phyloP scores from a whole-genome alignment of 2,329 filamentous ascomycete genomes.

The Aureobasidium vineae region DNA sequence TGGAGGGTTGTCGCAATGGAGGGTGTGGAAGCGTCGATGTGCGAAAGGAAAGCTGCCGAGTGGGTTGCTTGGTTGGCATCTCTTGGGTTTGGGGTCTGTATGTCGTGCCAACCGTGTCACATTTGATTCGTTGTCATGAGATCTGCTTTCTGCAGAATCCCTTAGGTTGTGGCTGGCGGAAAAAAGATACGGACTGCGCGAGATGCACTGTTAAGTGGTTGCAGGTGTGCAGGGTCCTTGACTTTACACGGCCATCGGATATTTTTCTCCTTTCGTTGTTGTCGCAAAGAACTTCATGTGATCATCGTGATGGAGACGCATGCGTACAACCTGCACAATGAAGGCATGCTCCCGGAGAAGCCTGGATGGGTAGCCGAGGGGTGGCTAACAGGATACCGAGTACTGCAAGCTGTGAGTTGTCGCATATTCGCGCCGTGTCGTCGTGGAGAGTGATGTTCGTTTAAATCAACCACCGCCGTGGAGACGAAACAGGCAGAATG shows the following conservation, averaged over 20 bases:
- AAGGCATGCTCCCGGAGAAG: slow-evolving; percentile 4
- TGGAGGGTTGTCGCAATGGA: not conserved
- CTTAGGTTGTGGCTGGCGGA: not conserved
- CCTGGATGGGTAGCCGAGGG: not conserved
- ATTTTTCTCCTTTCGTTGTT: not conserved
- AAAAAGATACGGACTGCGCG: not conserved
- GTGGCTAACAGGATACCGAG: not conserved
- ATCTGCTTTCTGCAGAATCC: not conserved
- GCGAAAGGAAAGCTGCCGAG: slow-evolving; percentile 1
- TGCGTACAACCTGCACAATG: slow-evolving; percentile 2
- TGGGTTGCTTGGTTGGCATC: not conserved
- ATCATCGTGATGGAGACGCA: not conserved
- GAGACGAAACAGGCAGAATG: slow-evolving; percentile 6
- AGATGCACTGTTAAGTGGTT: slow-evolving; percentile 9
- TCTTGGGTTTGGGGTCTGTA: not conserved
- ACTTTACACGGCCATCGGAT: not conserved
- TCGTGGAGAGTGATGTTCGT: not conserved
- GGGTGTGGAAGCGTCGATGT: not conserved
- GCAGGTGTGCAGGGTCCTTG: slow-evolving; percentile 14
- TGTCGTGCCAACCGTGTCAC: slow-evolving; percentile 17
- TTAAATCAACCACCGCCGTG: not conserved
- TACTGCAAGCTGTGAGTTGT: not conserved
- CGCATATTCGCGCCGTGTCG: not conserved
- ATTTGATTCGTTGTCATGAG: slow-evolving; percentile 22
- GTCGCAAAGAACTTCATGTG: not conserved